These are phyloP conservation scores for Chrysochromulina parva DNA, from an alignment of 78 protist genomes.

Conservation along the genomic window DNA sequence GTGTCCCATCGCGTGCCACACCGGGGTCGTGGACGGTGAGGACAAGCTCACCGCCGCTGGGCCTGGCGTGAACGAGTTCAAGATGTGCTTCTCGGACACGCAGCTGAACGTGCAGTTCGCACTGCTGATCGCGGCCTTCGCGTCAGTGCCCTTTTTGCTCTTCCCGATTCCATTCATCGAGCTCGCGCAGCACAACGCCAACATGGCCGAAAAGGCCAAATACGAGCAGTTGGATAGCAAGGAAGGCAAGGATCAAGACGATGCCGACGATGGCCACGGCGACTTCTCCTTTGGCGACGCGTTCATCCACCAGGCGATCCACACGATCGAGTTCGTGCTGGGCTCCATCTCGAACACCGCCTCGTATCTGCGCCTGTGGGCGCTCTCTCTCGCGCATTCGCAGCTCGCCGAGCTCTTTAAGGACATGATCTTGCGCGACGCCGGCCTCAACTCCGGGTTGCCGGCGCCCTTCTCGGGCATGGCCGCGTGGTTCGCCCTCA, in stretches of 20 bases:
- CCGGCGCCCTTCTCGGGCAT: background rate
- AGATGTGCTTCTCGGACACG: background rate
- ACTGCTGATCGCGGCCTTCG: conserved; percentile 77
- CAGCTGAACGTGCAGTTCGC: conserved; percentile 52
- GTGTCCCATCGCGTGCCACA: background rate
- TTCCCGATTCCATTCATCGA: conserved; percentile 81
- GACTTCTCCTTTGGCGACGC: conserved; percentile 88
- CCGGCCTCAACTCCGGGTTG: background rate
- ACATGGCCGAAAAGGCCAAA: background rate
- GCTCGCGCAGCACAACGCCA: conserved; percentile 25
- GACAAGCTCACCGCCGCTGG: background rate
- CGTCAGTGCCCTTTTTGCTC: conserved; percentile 86
- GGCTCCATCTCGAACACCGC: conserved; percentile 99
- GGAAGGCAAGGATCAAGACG: background rate
- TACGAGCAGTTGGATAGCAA: background rate
- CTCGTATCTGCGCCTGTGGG: conserved; percentile 99
- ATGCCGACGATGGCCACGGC: conserved; percentile 30
- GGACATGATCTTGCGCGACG: conserved; percentile 59
- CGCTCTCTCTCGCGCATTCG: conserved; percentile 97
- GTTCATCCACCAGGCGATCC: conserved; percentile 80
- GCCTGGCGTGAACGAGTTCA: background rate
- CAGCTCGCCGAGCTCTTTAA: conserved; percentile 66
- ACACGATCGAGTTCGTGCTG: conserved; percentile 98
- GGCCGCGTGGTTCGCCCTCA: conserved; percentile 55
- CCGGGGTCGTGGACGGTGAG: background rate